Percentiles rank a stretch among this genome's conserved stretches.
phyloP scores from a whole-genome alignment of 306 rosid species.

The Biancaea sappan region DNA sequence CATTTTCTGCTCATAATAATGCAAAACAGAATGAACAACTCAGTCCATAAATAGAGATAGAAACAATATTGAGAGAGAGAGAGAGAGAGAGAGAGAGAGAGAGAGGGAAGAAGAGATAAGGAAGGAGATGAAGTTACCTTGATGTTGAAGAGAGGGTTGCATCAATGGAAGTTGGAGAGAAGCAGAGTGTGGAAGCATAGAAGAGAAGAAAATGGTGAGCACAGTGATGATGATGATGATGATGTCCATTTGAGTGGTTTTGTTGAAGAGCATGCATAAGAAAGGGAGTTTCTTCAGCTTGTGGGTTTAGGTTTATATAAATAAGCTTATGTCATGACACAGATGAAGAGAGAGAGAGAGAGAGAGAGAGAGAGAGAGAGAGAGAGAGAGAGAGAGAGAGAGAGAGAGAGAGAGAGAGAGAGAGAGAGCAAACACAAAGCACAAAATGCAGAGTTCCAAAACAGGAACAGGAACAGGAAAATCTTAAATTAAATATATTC shows the following conservation, averaged over 20 bases:
- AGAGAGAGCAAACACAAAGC: conserved; percentile 27
- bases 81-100: neutral
- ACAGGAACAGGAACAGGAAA: conserved; percentile 41
- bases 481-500: conserved; percentile 36
- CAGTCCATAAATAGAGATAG: neutral
- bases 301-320: conserved; percentile 42
- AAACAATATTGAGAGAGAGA: too few species aligned
- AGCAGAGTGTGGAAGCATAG: conserved; percentile 39
- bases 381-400: neutral
- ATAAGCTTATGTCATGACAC: conserved; percentile 28
- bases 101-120: neutral
- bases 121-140: conserved; percentile 35
- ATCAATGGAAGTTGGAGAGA: conserved; percentile 43
- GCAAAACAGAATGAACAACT: neutral
- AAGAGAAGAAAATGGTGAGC: conserved; percentile 41
- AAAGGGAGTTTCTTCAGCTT: conserved; percentile 10
- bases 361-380: neutral
- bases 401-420: neutral
- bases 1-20: conserved; percentile 23
- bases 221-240: conserved; percentile 35
- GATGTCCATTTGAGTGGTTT: conserved; percentile 31
- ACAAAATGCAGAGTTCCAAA: conserved; percentile 71
- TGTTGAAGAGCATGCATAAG: neutral
- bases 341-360: neutral
- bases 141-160: conserved; percentile 33